Percentiles rank a stretch among this genome's conserved stretches.
Evolutionary conservation across 2,329 filamentous ascomycete species (phyloP).

Genomic region (Colletotrichum liriopes): DNA sequence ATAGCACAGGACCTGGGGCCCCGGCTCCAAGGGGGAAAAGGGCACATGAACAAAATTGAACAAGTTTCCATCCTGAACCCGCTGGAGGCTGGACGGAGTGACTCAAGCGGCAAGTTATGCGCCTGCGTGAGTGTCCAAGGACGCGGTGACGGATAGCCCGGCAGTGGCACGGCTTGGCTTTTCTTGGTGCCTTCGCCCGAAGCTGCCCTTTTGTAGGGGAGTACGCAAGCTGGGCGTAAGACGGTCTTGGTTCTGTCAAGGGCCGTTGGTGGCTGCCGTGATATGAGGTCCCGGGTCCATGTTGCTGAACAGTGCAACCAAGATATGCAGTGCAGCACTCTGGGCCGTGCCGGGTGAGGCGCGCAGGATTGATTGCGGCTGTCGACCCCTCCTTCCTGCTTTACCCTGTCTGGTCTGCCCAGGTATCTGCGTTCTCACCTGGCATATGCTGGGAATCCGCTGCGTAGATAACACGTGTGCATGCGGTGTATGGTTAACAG

Average conservation of each 20-base stretch:
- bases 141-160: slow-evolving; percentile 3
- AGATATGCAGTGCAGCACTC: too few species aligned
- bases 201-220: neutral
- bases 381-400: too few species aligned
- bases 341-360: neutral
- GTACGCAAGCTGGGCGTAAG: neutral
- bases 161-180: slow-evolving; percentile 1
- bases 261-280: neutral
- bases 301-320: too few species aligned
- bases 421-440: too few species aligned
- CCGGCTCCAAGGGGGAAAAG: neutral
- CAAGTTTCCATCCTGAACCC: neutral
- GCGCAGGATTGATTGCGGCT: neutral
- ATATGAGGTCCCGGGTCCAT: neutral
- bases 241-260: neutral
- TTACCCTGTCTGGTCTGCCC: too few species aligned
- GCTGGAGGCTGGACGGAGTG: too few species aligned
- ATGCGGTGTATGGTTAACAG: too few species aligned
- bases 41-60: slow-evolving; percentile 15
- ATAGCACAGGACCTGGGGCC: neutral
- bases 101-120: too few species aligned
- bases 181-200: neutral
- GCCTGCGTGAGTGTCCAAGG: neutral
- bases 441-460: too few species aligned
- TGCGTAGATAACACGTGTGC: too few species aligned